A percentile compares a stretch with the other conserved stretches of the same genome.
Conservation (phyloP, 805 yeast species). For the Kuraishia piskuri region DNA sequence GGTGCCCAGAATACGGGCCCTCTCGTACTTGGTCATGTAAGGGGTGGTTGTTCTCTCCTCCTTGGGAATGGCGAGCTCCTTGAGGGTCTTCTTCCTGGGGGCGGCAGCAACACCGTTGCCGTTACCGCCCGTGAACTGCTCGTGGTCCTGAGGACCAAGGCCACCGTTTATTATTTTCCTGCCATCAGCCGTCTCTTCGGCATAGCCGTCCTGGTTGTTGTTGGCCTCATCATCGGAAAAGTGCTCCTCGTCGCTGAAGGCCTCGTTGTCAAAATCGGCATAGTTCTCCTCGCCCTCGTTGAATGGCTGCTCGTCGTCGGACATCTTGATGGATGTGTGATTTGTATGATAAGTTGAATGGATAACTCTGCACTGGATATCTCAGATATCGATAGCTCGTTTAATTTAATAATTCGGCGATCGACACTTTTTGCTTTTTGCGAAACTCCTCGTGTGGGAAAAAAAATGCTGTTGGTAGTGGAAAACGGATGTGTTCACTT, state of each 20-base stretch:
- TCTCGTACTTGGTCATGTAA: conserved; percentile 97
- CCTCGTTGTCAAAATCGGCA: conserved; percentile 79
- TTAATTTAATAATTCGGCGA: too few relatives aligned
- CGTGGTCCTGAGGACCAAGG: conserved; percentile 45
- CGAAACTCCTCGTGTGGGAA: too few relatives aligned
- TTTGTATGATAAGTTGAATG: too few relatives aligned
- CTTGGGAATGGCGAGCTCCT: conserved; percentile 80
- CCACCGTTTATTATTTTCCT: conserved; percentile 68
- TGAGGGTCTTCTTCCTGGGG: conserved; percentile 52
- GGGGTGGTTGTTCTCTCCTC: conserved; percentile 93
- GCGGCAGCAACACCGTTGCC: conserved; percentile 11
- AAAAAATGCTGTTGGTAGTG: too few relatives aligned
- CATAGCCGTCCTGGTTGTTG: conserved; percentile 34
- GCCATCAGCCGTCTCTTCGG: conserved; percentile 54
- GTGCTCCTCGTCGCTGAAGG: conserved; percentile 29
- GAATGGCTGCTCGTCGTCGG: conserved; percentile 51
- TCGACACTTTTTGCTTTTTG: too few relatives aligned
- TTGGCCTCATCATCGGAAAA: conserved; percentile 23
- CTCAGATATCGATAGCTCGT: too few relatives aligned
- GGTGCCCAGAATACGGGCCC: conserved; percentile 96
- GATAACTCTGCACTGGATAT: too few relatives aligned
- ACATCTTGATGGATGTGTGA: conserved; percentile 25
- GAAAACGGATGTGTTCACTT: too few relatives aligned
- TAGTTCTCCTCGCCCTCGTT: conserved; percentile 63
- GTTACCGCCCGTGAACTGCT: conserved; percentile 6